Conservation (phyloP, 371 early-diverging fungal species). For the Chytridium lagenaria region DNA sequence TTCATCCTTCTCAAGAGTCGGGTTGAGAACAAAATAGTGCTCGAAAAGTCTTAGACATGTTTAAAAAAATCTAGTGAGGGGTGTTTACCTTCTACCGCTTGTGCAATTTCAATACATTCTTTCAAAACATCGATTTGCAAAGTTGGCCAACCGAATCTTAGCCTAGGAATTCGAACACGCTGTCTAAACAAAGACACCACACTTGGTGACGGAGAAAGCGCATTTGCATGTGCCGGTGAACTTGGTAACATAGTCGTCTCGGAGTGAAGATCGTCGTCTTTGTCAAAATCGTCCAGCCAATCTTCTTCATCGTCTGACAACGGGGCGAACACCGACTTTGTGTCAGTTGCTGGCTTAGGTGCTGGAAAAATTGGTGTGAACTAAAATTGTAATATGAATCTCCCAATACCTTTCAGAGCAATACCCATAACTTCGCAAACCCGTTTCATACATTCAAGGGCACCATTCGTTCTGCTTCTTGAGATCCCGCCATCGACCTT, state of each 20-base stretch:
- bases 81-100: slow-evolving; percentile 68
- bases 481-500: not conserved
- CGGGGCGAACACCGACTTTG: slow-evolving; percentile 30
- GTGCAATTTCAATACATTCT: slow-evolving; percentile 76
- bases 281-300: slow-evolving; percentile 62
- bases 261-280: slow-evolving; percentile 41
- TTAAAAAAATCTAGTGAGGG: not conserved
- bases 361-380: not conserved
- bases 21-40: slow-evolving; percentile 68
- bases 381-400: not conserved
- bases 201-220: not conserved
- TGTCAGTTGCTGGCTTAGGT: not conserved
- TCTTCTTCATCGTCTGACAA: slow-evolving; percentile 49
- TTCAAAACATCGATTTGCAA: slow-evolving; percentile 78
- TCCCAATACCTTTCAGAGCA: slow-evolving; percentile 36
- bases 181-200: slow-evolving; percentile 2
- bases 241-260: slow-evolving; percentile 6
- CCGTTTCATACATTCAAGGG: slow-evolving; percentile 69
- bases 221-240: not conserved
- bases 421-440: slow-evolving; percentile 75
- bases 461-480: slow-evolving; percentile 44
- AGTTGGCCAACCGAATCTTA: slow-evolving; percentile 75
- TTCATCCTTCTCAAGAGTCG: slow-evolving; percentile 70
- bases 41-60: slow-evolving; percentile 59
- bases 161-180: slow-evolving; percentile 18